Base-by-base conservation (phyloP, 2,329 filamentous ascomycete genomes). In the Elsinoe perseae region DNA sequence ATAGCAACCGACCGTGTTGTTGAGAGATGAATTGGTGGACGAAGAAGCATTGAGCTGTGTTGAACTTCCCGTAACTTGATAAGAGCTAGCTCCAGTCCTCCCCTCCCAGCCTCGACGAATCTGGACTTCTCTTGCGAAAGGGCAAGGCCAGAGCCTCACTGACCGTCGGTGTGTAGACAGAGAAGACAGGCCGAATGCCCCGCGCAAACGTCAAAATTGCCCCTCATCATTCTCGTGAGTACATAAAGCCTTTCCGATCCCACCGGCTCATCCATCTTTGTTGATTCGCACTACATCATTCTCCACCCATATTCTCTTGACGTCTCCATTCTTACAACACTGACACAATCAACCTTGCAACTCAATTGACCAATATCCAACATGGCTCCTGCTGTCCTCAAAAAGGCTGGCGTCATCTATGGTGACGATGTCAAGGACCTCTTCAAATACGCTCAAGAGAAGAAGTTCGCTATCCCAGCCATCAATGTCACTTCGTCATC, bases 401-500 rank as follows among this genome's bases (percentile, higher is more conserved):
- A 61, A 57, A 71, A 70, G 66, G 59, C 64, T 55, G 69, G 69
- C 61, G 69, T 71, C 63, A 70, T 70, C 66, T 69, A 70, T 63
- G 68, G 68, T 57, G 67, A 69, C 55, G 65, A 68, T 54, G 65
- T 67, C 53, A 58, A 59, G 50, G 60, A 59, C 43, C 87, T 95
- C 69, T 95, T 96, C 79, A 81, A 91, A 75, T 89, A 96, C 75
- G 88, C 88, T 64, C 86, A 91, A 72, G 81, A 93, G 79, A 81
- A 95, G 70, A 77, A 86, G 63, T 95, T 90, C 69, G 91, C 91
- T 67, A 89, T 96, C 66, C 91, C 66, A 56, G 64, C 65, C 60
- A 67, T 71, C 64, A 96, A 97, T 77, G 88, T 95, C 70, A 97
- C 92, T 66, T 95, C 90, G 40, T 95, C 88, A 61, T 95, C 89